These are phyloP conservation scores for Scheffersomyces illinoinensis DNA, from an alignment of 1,139 yeast genomes.

Conservation along the genomic window DNA sequence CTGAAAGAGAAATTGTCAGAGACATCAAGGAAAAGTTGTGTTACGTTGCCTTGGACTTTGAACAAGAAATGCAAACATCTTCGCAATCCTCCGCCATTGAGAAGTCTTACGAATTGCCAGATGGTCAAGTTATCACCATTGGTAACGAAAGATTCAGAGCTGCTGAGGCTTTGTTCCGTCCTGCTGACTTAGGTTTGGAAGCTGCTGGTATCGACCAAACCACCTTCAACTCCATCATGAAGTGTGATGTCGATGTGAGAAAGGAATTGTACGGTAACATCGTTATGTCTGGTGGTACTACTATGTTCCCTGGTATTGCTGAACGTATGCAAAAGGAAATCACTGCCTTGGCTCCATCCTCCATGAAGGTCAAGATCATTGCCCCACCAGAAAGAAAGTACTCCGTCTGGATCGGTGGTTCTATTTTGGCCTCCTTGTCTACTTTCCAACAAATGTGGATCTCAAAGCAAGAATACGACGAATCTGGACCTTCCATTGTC, in stretches of 20 bases:
- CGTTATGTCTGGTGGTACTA: conserved; percentile 99
- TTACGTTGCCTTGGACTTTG: conserved; percentile 95
- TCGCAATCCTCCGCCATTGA: conserved; percentile 98
- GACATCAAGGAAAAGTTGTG: conserved; percentile 99
- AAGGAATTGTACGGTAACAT: conserved; percentile 99
- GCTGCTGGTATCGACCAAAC: conserved; percentile 99
- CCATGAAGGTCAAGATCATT: conserved; percentile 98
- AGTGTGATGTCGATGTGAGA: conserved; percentile 99
- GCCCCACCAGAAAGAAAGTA: conserved; percentile 99
- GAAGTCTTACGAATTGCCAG: conserved; percentile 99
- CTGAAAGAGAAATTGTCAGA: conserved; percentile 99
- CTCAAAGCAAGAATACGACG: conserved; percentile 99
- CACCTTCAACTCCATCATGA: conserved; percentile 97
- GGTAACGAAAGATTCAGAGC: conserved; percentile 99
- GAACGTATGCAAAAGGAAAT: conserved; percentile 99
- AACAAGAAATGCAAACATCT: conserved; percentile 98
- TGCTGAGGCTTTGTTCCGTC: conserved; percentile 99
- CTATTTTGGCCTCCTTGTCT: conserved; percentile 96
- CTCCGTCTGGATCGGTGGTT: conserved; percentile 99
- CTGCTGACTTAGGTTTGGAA: conserved; percentile 95
- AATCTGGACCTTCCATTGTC: conserved; percentile 99
- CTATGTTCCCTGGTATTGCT: conserved; percentile 99
- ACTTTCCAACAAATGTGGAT: conserved; percentile 99
- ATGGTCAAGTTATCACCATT: conserved; percentile 98
- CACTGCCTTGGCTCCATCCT: conserved; percentile 98